Base-by-base conservation (phyloP, 768 basidiomycete genomes). In the Suillus spraguei region DNA sequence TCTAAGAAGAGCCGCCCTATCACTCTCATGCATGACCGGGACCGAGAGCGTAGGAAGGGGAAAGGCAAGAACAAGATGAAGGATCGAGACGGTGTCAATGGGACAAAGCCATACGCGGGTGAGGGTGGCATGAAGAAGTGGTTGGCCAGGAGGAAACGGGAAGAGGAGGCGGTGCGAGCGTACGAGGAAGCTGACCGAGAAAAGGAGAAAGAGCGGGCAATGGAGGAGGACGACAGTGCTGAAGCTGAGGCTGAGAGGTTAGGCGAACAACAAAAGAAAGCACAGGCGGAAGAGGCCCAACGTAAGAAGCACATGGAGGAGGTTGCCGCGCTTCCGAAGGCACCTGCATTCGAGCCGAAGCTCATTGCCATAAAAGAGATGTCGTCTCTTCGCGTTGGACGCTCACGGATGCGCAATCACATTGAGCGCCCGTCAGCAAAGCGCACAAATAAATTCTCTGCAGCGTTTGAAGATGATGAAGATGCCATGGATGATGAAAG, bases 91-190 rank as follows among this genome's bases (percentile, higher is more conserved):
- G 71, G 78, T 20, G 74, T 79, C 16, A 87, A 86, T 65, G 82
- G 82, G 44, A 85, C 84, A 22, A 92, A 92, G 69, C 91, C 91
- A 4, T 93, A 93, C 68, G 87, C 90, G 1, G 91, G 91, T 8
- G 84, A 86, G 65, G 89, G 91, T 60, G 89, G 90, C 0, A 87
- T 91, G 82, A 91, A 89, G 79, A 92, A 88, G 70, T 76, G 91
- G 72, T 74, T 92, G 44, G 87, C 88, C 24, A 82, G 85, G 66
- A 79, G 87, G 56, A 84, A 83, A 69, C 76, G 79, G 65, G 89
- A 90, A 70, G 84, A 79, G 47, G 80, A 84, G 60, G 82, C 83
- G 63, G 83, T 77, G 28, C 59, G 62, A 38, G 56, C 20, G 5
- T 20, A 41, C 13, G 39, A 41, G 24, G 56, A 58, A 1, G 28